Evolutionary conservation across 441 rosid genomes (phyloP), one percentile per base, ranked within the genome.

Genomic region (Brassica hybrid): DNA sequence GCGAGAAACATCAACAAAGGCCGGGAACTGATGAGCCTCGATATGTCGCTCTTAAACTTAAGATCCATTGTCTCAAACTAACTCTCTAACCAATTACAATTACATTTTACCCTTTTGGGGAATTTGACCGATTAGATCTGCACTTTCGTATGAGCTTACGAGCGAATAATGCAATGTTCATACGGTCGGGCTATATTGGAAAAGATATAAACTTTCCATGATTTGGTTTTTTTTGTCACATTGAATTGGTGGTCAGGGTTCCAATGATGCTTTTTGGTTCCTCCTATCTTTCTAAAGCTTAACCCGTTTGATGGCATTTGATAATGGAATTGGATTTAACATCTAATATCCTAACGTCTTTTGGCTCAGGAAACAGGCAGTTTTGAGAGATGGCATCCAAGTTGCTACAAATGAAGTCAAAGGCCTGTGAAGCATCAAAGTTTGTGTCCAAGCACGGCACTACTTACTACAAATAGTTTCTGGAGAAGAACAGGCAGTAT

Each of bases 351-450:
- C 1, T 52, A 63, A 45, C 5, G 50, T 7, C 17, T 50, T 4
- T 57, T 72, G 72, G 78, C 19, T 82, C 73, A 62, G 71, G 56
- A 14, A 66, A 77, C 21, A 43, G 50, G 4, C 50, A 59, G 19
- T 59, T 58, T 56, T 69, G 75, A 77, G 58, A 52, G 8, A 34
- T 79, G 78, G 90, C 92, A 85, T 91, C 96, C 4, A 93, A 87
- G 86, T 81, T 93, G 87, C 56, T 70, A 13, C 91, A 88, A 68
- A 76, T 93, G 85, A 85, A 90, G 76, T 87, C 93, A 5, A 89
- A 89, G 87, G 97, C 97, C 4, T 84, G 85, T 76, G 91, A 93
- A 80, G 94, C 92, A 5, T 79, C 96, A 0, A 84, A 82, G 80
- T 85, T 87, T 70, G 85, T 89, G 67, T 13, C 89, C 2, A 88